Conservation (phyloP, 1,139 yeast species). For the Blastobotrys aristatus region DNA sequence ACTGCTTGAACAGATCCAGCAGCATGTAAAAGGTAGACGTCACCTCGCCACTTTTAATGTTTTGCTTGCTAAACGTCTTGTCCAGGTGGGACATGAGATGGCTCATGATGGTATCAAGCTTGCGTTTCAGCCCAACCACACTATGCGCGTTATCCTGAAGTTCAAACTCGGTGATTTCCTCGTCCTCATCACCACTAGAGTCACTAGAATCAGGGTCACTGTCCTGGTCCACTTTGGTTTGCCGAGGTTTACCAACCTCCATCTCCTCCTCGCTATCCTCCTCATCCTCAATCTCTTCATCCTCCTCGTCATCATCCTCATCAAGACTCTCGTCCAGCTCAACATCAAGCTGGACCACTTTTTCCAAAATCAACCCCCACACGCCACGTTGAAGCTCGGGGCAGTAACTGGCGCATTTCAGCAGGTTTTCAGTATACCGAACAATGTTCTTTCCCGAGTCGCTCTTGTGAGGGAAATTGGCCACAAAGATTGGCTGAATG, state of each 20-base stretch:
- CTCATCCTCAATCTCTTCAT: slow-evolving; percentile 52
- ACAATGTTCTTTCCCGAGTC: slow-evolving; percentile 50
- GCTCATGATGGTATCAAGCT: slow-evolving; percentile 64
- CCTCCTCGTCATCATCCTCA: slow-evolving; percentile 74
- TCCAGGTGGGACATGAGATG: slow-evolving; percentile 50
- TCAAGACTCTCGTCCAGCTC: slow-evolving; percentile 86
- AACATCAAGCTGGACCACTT: slow-evolving; percentile 84
- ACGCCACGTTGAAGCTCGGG: slow-evolving; percentile 61
- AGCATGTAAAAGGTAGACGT: slow-evolving; percentile 72
- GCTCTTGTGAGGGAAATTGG: slow-evolving; percentile 74
- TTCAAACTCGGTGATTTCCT: slow-evolving; percentile 36
- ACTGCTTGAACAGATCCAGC: slow-evolving; percentile 71
- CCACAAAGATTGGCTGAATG: slow-evolving; percentile 54
- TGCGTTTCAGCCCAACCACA: slow-evolving; percentile 34
- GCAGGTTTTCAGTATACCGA: slow-evolving; percentile 61
- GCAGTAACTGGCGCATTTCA: slow-evolving; percentile 59
- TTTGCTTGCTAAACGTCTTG: slow-evolving; percentile 47
- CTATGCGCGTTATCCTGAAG: slow-evolving; percentile 28
- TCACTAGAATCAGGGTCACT: slow-evolving; percentile 25
- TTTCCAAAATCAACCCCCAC: slow-evolving; percentile 78
- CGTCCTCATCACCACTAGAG: slow-evolving; percentile 35
- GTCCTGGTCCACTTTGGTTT: slow-evolving; percentile 28
- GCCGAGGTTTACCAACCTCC: slow-evolving; percentile 29
- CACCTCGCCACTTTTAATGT: slow-evolving; percentile 57
- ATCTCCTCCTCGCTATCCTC: slow-evolving; percentile 37